These are phyloP conservation scores for Saccharomyces hybrid DNA, from an alignment of 1,139 yeast genomes.

Conservation along the genomic window DNA sequence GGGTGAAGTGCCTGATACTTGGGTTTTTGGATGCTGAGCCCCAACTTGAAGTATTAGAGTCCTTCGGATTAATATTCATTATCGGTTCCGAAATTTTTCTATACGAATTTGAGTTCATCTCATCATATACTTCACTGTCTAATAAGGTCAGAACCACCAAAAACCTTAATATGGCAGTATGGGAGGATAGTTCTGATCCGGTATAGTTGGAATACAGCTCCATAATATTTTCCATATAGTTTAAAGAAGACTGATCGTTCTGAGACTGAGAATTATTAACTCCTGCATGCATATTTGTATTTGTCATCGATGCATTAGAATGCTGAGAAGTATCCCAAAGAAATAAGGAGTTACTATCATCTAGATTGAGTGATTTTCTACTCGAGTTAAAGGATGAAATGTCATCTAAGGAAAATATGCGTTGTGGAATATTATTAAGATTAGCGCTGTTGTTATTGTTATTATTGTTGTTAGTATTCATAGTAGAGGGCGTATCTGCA, in stretches of 20 bases:
- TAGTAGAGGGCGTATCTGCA: background rate
- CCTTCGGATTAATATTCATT: background rate
- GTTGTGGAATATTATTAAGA: background rate
- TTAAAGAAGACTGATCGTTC: slow-evolving; percentile 4
- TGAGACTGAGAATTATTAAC: background rate
- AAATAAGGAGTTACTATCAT: background rate
- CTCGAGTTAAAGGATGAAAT: slow-evolving; percentile 5
- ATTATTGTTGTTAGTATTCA: background rate
- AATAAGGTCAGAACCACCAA: slow-evolving; percentile 20
- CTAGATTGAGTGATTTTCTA: slow-evolving; percentile 2
- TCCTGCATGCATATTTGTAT: background rate
- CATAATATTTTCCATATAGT: slow-evolving; percentile 17
- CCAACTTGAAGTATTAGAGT: background rate
- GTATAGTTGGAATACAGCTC: slow-evolving; percentile 19
- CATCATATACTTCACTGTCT: slow-evolving; percentile 22
- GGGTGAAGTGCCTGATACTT: slow-evolving; percentile 19
- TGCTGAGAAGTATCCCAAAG: background rate
- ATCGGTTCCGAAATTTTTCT: slow-evolving; percentile 18
- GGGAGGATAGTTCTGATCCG: slow-evolving; percentile 22
- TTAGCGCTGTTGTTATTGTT: background rate
- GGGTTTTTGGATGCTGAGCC: slow-evolving; percentile 1
- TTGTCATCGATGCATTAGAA: background rate
- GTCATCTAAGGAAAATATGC: slow-evolving; percentile 5
- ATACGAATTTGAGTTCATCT: slow-evolving; percentile 21
- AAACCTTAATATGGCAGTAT: slow-evolving; percentile 23